A percentile compares a stretch with the other conserved stretches of the same genome.
Evolutionary conservation across 2,329 filamentous ascomycete genomes (phyloP).

Genomic region (Monascus ruber): DNA sequence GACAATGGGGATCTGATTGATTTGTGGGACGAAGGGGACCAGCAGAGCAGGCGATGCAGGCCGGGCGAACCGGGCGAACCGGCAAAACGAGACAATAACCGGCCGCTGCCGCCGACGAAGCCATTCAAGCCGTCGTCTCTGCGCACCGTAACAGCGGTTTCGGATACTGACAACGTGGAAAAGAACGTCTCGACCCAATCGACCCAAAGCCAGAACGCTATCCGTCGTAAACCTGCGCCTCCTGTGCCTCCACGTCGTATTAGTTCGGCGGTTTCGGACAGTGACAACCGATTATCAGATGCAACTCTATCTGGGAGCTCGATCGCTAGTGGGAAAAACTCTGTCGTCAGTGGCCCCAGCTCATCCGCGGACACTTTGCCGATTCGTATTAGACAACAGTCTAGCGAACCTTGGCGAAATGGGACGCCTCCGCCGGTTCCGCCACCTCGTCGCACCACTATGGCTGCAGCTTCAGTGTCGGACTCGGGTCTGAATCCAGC

Average conservation of each 20-base stretch:
- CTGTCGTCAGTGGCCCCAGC: constrained; percentile 1
- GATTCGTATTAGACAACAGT: constrained; percentile 5
- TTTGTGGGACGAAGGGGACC: constrained; percentile 22
- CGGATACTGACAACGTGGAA: constrained; percentile 8
- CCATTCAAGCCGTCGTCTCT: constrained; percentile 35
- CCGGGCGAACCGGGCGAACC: constrained; percentile 3
- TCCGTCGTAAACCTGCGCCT: constrained; percentile 24
- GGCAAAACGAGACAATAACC: constrained; percentile 9
- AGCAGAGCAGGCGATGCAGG: constrained; percentile 4
- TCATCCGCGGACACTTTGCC: constrained; percentile 1
- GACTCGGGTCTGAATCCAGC: constrained; percentile 2
- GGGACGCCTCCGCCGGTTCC: constrained; percentile 14
- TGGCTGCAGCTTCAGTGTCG: constrained; percentile 1
- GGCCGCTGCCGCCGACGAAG: constrained; percentile 30
- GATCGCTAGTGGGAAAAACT: constrained; percentile 4
- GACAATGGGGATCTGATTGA: constrained; percentile 29
- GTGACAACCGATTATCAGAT: constrained; percentile 5
- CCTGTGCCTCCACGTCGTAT: constrained; percentile 27
- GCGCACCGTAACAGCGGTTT: constrained; percentile 19
- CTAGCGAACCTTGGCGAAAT: constrained; percentile 1
- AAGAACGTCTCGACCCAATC: constrained; percentile 2
- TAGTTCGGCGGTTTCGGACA: constrained; percentile 9
- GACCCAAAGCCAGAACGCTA: constrained; percentile 8
- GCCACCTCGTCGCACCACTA: constrained; percentile 17
- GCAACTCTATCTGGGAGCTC: neutral